Conservation (phyloP, 345 rosid species). For the Diplotaxis tenuifolia region DNA sequence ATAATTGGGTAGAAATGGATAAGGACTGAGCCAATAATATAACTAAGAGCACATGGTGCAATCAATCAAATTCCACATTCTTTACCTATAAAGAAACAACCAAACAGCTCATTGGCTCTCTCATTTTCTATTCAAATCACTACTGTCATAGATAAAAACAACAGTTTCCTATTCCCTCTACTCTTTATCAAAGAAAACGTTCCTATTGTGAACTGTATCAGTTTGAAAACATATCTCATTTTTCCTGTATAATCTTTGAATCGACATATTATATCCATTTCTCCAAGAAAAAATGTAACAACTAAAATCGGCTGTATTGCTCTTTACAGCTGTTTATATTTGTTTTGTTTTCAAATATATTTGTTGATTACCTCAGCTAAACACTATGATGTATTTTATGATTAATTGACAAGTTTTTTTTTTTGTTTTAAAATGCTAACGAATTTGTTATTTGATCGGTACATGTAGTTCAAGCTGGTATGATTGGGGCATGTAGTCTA, state of each 20-base stretch:
- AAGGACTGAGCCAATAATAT: background rate
- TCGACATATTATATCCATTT: background rate
- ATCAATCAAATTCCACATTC: conserved; percentile 10
- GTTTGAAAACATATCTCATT: background rate
- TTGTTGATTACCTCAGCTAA: background rate
- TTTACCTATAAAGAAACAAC: conserved; percentile 4
- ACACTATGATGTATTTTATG: too few relatives aligned
- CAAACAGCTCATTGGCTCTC: conserved; percentile 16
- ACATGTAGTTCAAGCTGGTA: too few relatives aligned
- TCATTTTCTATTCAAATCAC: background rate
- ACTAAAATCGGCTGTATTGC: conserved; percentile 1
- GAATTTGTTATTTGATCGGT: too few relatives aligned
- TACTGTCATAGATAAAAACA: background rate
- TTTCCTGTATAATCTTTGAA: conserved; percentile 18
- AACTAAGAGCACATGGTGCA: conserved; percentile 25
- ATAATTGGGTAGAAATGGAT: conserved; percentile 8
- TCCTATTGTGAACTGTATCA: conserved; percentile 13
- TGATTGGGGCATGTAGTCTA: too few relatives aligned
- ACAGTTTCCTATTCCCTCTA: background rate
- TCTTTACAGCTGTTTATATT: conserved; percentile 9
- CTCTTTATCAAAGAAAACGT: background rate
- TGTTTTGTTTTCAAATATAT: background rate
- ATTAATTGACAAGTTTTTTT: too few relatives aligned
- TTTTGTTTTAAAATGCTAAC: too few relatives aligned
- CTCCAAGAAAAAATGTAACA: background rate